Percentiles rank a stretch among this genome's conserved stretches.
These are phyloP conservation scores for Boletus pseudo-olivaceus DNA, from an alignment of 768 basidiomycete species.

Conservation along the genomic window DNA sequence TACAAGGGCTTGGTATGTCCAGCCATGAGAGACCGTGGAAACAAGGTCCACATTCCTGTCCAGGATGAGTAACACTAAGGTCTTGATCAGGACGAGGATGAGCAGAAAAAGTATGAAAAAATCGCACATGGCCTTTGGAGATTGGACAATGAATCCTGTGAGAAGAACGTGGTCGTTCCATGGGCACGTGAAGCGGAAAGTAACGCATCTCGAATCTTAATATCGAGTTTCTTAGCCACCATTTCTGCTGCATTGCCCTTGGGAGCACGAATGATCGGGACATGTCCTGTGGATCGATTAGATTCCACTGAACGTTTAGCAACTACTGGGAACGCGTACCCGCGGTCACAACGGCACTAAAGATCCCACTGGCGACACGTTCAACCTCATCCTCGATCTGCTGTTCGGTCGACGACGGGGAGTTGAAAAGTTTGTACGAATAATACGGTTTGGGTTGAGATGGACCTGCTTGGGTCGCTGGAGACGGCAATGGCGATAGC, in stretches of 20 bases:
- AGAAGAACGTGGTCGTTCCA: constrained; percentile 55
- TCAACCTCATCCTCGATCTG: constrained; percentile 94
- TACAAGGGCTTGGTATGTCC: constrained; percentile 98
- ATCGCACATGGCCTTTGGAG: constrained; percentile 81
- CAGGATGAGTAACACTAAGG: constrained; percentile 76
- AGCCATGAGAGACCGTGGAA: constrained; percentile 91
- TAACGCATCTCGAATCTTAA: constrained; percentile 83
- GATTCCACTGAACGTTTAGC: background rate
- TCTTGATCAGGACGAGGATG: constrained; percentile 7
- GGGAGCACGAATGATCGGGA: constrained; percentile 93
- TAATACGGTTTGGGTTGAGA: constrained; percentile 42
- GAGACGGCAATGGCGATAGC: constrained; percentile 52
- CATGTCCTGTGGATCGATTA: constrained; percentile 56
- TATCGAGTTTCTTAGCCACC: constrained; percentile 96
- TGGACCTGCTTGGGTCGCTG: constrained; percentile 33
- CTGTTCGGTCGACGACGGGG: constrained; percentile 83
- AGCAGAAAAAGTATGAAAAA: background rate
- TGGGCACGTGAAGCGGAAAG: constrained; percentile 66
- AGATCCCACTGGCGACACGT: constrained; percentile 83
- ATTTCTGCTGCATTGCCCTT: constrained; percentile 97
- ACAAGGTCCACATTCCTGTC: constrained; percentile 95
- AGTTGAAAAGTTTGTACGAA: constrained; percentile 86
- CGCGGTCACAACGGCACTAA: constrained; percentile 85
- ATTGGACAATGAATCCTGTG: constrained; percentile 78
- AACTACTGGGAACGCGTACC: constrained; percentile 44